These are phyloP conservation scores for Dipsacomyces acuminosporus DNA, from an alignment of 371 early-diverging fungal genomes.

Conservation along the genomic window DNA sequence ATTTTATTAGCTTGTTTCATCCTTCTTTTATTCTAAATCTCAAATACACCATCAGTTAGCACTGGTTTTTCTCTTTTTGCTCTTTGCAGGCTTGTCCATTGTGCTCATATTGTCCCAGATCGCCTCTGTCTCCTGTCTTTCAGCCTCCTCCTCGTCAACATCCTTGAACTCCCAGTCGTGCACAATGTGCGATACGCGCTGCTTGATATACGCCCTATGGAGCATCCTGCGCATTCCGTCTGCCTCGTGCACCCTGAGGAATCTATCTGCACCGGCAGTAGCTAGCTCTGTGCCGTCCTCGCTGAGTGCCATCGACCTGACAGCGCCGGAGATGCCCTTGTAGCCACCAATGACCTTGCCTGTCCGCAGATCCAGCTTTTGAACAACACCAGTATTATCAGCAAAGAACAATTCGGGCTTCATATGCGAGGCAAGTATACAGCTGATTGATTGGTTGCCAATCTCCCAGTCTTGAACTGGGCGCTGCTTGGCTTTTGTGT, in stretches of 20 bases:
- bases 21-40: background rate
- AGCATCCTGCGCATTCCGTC: conserved; percentile 54
- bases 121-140: conserved; percentile 33
- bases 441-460: conserved; percentile 63
- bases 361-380: conserved; percentile 60
- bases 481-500: conserved; percentile 62
- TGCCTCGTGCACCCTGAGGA: conserved; percentile 70
- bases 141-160: conserved; percentile 18
- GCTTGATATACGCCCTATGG: conserved; percentile 75
- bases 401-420: conserved; percentile 63
- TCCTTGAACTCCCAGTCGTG: conserved; percentile 57
- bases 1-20: background rate
- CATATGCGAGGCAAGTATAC: conserved; percentile 49
- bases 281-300: conserved; percentile 49
- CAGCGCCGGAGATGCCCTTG: conserved; percentile 72
- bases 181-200: conserved; percentile 63
- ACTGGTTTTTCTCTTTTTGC: conserved; percentile 2
- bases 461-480: conserved; percentile 64
- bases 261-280: conserved; percentile 73
- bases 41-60: background rate
- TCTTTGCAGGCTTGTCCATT: background rate
- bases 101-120: conserved; percentile 44
- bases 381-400: conserved; percentile 71
- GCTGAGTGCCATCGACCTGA: conserved; percentile 52
- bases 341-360: conserved; percentile 51